Base-by-base conservation (phyloP, 2,329 filamentous ascomycete species). In the Penicillium sp. region DNA sequence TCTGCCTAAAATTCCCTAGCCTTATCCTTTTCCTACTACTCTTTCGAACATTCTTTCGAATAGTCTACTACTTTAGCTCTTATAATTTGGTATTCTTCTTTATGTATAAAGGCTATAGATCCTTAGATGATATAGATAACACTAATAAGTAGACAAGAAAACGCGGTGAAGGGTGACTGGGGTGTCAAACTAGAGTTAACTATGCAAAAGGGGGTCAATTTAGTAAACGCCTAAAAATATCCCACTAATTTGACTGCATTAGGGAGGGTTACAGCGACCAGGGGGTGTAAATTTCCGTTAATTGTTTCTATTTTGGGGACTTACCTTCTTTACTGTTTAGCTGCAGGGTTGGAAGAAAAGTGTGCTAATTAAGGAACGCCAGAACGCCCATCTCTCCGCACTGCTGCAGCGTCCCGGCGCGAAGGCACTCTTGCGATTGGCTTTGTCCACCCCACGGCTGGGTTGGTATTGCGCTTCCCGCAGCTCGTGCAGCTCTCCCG, bases 291-390 rank as follows among this genome's bases (percentile, higher is more conserved):
- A 64, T 54, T 46, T 35, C 19, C 41, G 54, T 50, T 66, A 66
- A 66, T 66, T 65, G 33, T 53, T 53, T 60, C 64, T 66, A 66
- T 66, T 66, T 62, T 56, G 44, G 56, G 61, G 40, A 18, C 35
- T 16, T 14, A 5, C 18, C 39, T 31, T 36, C 5, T 13, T 16
- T 3, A 2, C 31, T 10, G 31, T 6, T 31, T 31, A 19, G 31
- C 31, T 24, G 24, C 31, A 16, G 2, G n/a, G 14, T 14, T 36
- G 27, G 27, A 9, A 35, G 13, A 44, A 40, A 55, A 37, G 2
- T n/a, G 50, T 55, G 56, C 64, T 66, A 68, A 66, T 67, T 68
- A 63, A 57, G 62, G 60, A 60, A 58, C 55, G 31, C 49, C 51
- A 19, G 18, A 11, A 27, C 51, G 52, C 56, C 41, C 6, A 47